Conservation (phyloP, 306 rosid species). For the Canavalia gladiata region DNA sequence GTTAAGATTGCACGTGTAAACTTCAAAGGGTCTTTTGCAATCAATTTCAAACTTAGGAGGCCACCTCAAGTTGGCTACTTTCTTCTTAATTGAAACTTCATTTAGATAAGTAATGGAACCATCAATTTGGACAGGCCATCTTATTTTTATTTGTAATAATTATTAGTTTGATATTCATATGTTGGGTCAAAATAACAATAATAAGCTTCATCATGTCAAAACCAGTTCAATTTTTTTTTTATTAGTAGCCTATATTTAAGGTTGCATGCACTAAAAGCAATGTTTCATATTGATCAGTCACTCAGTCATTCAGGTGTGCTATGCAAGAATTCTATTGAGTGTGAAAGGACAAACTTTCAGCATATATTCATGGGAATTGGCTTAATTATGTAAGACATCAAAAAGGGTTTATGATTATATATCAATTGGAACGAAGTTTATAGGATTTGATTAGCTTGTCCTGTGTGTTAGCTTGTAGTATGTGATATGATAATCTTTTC, state of each 20-base stretch:
- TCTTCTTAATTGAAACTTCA: constrained; percentile 8
- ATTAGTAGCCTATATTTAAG: background rate
- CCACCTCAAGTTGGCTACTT: constrained; percentile 39
- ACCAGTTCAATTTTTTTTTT: background rate
- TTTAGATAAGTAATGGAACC: constrained; percentile 29
- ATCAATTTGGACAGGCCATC: constrained; percentile 43
- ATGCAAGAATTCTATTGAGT: constrained; percentile 9
- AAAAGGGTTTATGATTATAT: background rate
- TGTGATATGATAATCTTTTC: too few relatives aligned
- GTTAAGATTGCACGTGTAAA: background rate
- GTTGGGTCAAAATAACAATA: too few relatives aligned
- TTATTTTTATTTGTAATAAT: background rate
- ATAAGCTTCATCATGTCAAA: background rate
- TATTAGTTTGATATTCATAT: background rate
- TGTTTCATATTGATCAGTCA: constrained; percentile 1
- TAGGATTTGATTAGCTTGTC: too few relatives aligned
- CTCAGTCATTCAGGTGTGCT: background rate
- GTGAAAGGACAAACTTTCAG: constrained; percentile 20
- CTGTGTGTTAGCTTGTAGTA: too few relatives aligned
- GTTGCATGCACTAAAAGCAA: constrained; percentile 36
- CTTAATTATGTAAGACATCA: background rate
- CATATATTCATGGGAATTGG: background rate
- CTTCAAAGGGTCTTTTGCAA: background rate
- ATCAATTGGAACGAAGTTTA: background rate
- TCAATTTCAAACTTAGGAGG: constrained; percentile 48